Evolutionary conservation across 2,329 filamentous ascomycete species (phyloP), one percentile per base, ranked within the genome.

Genomic region (Fusarium sp.): DNA sequence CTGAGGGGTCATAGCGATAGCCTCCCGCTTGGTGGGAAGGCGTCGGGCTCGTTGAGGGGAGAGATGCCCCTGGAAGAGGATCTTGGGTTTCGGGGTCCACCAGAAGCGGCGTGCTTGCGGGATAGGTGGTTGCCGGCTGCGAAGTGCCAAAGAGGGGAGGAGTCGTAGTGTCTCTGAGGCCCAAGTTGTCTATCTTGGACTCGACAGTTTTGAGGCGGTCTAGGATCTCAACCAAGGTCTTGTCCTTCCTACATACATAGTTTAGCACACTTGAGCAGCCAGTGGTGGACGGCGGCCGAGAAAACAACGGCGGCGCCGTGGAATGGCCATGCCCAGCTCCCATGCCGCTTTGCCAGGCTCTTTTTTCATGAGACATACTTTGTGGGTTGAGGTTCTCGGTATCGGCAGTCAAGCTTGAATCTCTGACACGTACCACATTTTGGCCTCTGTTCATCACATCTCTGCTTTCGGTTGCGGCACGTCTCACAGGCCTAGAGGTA

Each of bases 401-500:
- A 92, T 71, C 85, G 84, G 79, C 91, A 92, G 43, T 89, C 87
- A 70, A 90, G 84, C 76, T 88, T 86, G 76, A 90, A 86, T 71
- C 87, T 86, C 68, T 86, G 83, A 80, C 90, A 92, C 18, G 88
- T 87, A 65, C 88, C 84, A 79, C 91, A 92, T 80, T 89, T 90
- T 20, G 90, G 90, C 65, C 89, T 84, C 76, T 86, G 84, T 79
- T 92, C 90, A 79, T 92, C 90, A 81, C 91, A 92, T 83, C 88
- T 90, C 74, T 91, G 90, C 81, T 92, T 92, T 74, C 90, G 88
- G 60, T 80, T 82, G 58, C 89, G 86, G 80, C 89, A 91, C 33
- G 86, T 90, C 76, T 91, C 88, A 82, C 89, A 91, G 22, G 89
- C 89, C 84, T 87, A 58, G 24, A 18, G 16, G 13, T 13, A 16